Evolutionary conservation across 2,329 filamentous ascomycete species (phyloP).

Genomic region (Thelonectria rubi): DNA sequence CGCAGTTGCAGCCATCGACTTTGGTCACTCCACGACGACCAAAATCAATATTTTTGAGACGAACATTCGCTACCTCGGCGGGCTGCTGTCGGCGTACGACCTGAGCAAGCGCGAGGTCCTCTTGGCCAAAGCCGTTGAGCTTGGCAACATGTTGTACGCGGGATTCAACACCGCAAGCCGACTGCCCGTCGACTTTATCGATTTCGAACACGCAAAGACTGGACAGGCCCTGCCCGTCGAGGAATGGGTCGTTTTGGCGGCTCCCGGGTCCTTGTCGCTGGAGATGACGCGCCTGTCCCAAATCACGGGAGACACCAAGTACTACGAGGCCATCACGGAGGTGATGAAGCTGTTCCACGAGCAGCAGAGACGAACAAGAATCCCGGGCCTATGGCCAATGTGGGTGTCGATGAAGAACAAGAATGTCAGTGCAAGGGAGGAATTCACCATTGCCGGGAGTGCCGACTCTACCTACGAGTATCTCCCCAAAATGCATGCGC

Average conservation of each 20-base stretch:
- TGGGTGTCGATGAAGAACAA: conserved; percentile 52
- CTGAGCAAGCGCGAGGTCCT: conserved; percentile 55
- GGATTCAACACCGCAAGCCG: conserved; percentile 63
- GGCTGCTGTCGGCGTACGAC: conserved; percentile 60
- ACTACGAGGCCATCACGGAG: conserved; percentile 79
- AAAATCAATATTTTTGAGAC: conserved; percentile 64
- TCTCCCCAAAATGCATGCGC: conserved; percentile 67
- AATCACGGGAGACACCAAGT: conserved; percentile 75
- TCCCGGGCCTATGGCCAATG: conserved; percentile 81
- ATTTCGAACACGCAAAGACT: conserved; percentile 54
- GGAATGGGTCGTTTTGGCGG: conserved; percentile 56
- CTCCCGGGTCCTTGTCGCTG: conserved; percentile 71
- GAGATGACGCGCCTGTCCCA: conserved; percentile 81
- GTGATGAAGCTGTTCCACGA: conserved; percentile 74
- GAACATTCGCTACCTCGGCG: conserved; percentile 64
- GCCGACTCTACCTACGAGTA: conserved; percentile 69
- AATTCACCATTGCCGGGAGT: conserved; percentile 63
- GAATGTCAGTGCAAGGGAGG: conserved; percentile 59
- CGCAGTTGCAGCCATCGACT: conserved; percentile 61
- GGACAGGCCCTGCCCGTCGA: conserved; percentile 59
- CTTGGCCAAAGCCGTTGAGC: conserved; percentile 57
- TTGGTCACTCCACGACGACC: conserved; percentile 53
- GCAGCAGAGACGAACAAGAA: conserved; percentile 71
- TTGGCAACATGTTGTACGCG: conserved; percentile 63
- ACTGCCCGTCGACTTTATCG: conserved; percentile 58